Base-by-base conservation (phyloP, 2,329 filamentous ascomycete species). In the Exserohilum turcica region DNA sequence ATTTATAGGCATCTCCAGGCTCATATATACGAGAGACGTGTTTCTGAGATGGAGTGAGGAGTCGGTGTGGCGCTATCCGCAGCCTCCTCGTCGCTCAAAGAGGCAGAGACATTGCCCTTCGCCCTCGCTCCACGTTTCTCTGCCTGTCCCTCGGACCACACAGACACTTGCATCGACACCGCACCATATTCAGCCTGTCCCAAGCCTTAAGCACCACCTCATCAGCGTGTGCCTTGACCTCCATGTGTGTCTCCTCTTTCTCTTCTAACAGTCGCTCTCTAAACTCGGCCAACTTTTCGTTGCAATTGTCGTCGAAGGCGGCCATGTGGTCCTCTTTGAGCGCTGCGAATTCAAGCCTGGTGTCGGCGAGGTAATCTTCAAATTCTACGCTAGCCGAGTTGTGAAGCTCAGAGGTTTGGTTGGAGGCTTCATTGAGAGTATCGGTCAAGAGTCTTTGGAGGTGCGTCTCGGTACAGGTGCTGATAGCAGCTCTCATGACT, bases 301-400 rank as follows among this genome's bases (percentile, higher is more conserved):
- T 50, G 32, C 39, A 44, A 24, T 37, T 21, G 6, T 44, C 40
- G 16, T 50, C 44, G 24, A 44, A 44, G 19, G 32, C 48, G 13
- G 39, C 24, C 13, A 50, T 24, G 16, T 50, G 32, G 13, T 50
- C 48, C 12, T 50, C 48, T 39, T 38, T 50, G 32, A 43, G 32
- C 5, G 40, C 24, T 12, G 39, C 48, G 9, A 50, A 28, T 6
- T 44, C 39, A 38, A 38, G 39, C 13, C 33, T 29, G 24, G 24
- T 38, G 5, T 50, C 39, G 18, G 16, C 48, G n/a, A 43, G 40
- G 16, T 21, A 9, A 4, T 50, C 48, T 7, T 50, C 48, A 13
- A 50, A 44, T 32, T 50, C 38, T 8, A 32, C 40, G 21, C 27
- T 10, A 12, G 40, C 48, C 0, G 39, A 32, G n/a, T 44, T 39